Evolutionary conservation across 805 yeast genomes (phyloP).

Genomic region (Yarrowia bubula): DNA sequence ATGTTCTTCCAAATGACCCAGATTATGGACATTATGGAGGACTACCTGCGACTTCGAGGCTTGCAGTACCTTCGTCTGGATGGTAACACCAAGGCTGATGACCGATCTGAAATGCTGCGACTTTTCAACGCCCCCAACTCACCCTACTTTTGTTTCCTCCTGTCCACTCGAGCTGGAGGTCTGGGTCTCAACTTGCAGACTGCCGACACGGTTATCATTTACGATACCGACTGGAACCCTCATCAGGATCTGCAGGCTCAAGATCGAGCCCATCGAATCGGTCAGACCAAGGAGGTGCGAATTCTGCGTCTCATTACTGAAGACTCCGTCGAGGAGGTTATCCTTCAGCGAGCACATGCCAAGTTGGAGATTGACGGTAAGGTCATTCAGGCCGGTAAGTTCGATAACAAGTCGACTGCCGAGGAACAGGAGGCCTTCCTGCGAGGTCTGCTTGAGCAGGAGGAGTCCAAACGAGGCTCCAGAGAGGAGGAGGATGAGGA

Average conservation of each 20-base stretch:
- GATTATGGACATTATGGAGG: slow-evolving; percentile 98
- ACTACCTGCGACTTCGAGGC: slow-evolving; percentile 68
- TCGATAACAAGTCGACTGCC: slow-evolving; percentile 91
- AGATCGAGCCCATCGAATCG: slow-evolving; percentile 98
- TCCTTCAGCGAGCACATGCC: slow-evolving; percentile 86
- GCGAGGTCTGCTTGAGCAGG: slow-evolving; percentile 81
- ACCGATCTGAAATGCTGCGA: slow-evolving; percentile 77
- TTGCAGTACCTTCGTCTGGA: slow-evolving; percentile 85
- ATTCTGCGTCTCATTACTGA: slow-evolving; percentile 87
- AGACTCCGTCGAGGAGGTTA: slow-evolving; percentile 91
- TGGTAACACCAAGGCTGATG: slow-evolving; percentile 95
- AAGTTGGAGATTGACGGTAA: slow-evolving; percentile 96
- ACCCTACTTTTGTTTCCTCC: slow-evolving; percentile 81
- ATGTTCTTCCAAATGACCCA: slow-evolving; percentile 98
- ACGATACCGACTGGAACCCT: slow-evolving; percentile 99
- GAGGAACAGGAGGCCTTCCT: slow-evolving; percentile 96
- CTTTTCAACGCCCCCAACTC: slow-evolving; percentile 80
- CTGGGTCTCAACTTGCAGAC: slow-evolving; percentile 92
- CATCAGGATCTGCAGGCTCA: slow-evolving; percentile 99
- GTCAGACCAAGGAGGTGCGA: slow-evolving; percentile 95
- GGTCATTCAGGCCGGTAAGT: slow-evolving; percentile 98
- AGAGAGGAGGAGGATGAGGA: slow-evolving; percentile 68
- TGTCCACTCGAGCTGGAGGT: slow-evolving; percentile 98
- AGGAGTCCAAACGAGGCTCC: slow-evolving; percentile 54
- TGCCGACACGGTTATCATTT: slow-evolving; percentile 95